Evolutionary conservation across 2,329 filamentous ascomycete species (phyloP).

Genomic region (Sporothrix brunneoviolacea): DNA sequence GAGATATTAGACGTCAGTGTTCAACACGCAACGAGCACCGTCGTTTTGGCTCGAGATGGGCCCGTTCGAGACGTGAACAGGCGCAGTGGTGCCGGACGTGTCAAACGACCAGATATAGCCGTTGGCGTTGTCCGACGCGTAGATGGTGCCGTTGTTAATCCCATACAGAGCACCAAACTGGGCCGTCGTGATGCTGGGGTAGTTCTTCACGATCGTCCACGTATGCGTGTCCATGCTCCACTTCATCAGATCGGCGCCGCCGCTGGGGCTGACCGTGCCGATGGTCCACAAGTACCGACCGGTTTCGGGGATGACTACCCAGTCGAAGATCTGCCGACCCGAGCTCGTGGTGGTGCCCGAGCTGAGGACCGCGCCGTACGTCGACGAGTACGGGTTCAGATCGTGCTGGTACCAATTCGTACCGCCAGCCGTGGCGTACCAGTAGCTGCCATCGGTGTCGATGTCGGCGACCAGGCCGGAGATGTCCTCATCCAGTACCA

Average conservation of each 20-base stretch:
- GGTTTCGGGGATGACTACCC: conserved; percentile 6
- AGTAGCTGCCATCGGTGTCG: conserved; percentile 14
- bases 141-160: conserved; percentile 8
- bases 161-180: conserved; percentile 11
- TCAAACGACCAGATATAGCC: background rate
- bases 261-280: background rate
- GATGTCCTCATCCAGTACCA: background rate
- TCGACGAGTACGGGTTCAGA: conserved; percentile 7
- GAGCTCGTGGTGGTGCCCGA: conserved; percentile 1
- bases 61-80: background rate
- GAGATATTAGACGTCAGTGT: too few species aligned
- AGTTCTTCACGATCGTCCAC: conserved; percentile 10
- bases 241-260: conserved; percentile 8
- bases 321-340: conserved; percentile 3
- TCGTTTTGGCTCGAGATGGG: background rate
- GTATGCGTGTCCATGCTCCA: conserved; percentile 9
- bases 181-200: background rate
- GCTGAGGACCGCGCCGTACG: conserved; percentile 5
- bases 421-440: conserved; percentile 2
- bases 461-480: conserved; percentile 9
- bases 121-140: background rate
- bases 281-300: conserved; percentile 9
- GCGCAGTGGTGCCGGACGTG: background rate
- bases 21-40: background rate
- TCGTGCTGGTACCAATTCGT: conserved; percentile 8